Base-by-base conservation (phyloP, 2,329 filamentous ascomycete genomes). In the Rasamsonia emersonii region DNA sequence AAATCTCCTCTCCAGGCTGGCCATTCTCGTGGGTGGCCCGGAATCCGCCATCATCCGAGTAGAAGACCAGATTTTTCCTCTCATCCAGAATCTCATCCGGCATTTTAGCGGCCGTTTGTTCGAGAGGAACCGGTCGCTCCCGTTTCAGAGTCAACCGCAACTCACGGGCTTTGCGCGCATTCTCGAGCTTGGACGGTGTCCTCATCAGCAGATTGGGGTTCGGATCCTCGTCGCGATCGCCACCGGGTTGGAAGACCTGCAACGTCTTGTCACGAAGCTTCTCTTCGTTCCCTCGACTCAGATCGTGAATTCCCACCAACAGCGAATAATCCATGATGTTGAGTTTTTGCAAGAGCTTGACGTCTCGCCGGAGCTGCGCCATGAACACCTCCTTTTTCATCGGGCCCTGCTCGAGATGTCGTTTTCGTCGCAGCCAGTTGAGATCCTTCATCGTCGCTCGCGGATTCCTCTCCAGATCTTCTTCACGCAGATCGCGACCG, bases 301-400 rank as follows among this genome's bases (percentile, higher is more conserved):
- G 59, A 54, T 98, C 91, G 54, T 98, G 91, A 30, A 96, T 91
- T 30, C 91, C 91, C 33, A 98, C 78, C 21, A 98, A 71, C 40
- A 98, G 74, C 7, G 89, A 96, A 61, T 98, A 98, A 59, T 98
- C 91, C 91, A 98, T 98, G 49, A 98, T 96, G 48, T 93, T 82
- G 25, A 96, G 69, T 47, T 73, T 77, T 60, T 96, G 86, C 38
- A 98, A 65, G 18, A 98, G 68, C 32, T 77, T 75, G 6, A 98
- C 91, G 56, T 98, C 91, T 39, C 75, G 75, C 45, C 86, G 75
- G 51, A 98, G 76, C 61, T 98, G 91, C 49, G 86, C 78, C 28
- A 96, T 70, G 54, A 98, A 98, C 13, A 86, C 65, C 28, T 79
- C 71, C 61, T 89, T 93, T 67, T 95, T 96, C 41, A 80, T 72